phyloP scores from a whole-genome alignment of 208 protist species.

The Leishmania guyanensis region DNA sequence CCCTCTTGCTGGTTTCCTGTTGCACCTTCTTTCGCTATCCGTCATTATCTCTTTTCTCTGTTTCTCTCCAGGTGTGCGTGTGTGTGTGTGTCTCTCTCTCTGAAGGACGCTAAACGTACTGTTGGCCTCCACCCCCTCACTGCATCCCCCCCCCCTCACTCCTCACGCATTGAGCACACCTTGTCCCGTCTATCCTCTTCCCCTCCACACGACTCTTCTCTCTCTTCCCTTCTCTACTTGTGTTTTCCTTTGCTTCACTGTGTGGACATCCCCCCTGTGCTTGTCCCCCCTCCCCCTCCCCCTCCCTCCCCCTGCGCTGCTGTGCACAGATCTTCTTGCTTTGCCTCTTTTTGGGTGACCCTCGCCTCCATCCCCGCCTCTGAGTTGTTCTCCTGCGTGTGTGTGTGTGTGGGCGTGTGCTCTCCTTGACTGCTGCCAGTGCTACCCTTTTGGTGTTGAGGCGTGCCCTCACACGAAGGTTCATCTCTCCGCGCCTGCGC shows the following conservation, averaged over 20 bases:
- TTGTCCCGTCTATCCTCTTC: not conserved
- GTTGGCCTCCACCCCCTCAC: not conserved
- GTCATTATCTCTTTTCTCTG: not conserved
- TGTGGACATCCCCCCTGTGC: not conserved
- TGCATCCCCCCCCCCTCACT: not conserved
- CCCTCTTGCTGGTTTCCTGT: not conserved
- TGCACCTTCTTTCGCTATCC: not conserved
- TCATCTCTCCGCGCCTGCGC: not conserved
- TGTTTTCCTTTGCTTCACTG: not conserved
- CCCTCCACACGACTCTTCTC: not conserved
- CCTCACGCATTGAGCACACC: not conserved
- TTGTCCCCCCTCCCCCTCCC: not conserved
- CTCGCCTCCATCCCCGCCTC: not conserved
- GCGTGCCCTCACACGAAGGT: not conserved
- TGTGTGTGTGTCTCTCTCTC: not conserved
- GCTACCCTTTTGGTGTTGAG: not conserved
- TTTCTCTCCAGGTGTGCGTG: not conserved
- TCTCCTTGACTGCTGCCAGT: not conserved
- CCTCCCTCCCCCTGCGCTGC: not conserved
- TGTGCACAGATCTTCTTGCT: not conserved
- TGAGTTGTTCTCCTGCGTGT: not conserved
- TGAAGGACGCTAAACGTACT: slow-evolving; percentile 2
- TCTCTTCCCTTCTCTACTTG: not conserved
- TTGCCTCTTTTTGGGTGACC: not conserved
- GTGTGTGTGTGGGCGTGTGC: not conserved